Base-by-base conservation (phyloP, 192 early-diverging fungal genomes). In the Rhizoclosmatium sp. region DNA sequence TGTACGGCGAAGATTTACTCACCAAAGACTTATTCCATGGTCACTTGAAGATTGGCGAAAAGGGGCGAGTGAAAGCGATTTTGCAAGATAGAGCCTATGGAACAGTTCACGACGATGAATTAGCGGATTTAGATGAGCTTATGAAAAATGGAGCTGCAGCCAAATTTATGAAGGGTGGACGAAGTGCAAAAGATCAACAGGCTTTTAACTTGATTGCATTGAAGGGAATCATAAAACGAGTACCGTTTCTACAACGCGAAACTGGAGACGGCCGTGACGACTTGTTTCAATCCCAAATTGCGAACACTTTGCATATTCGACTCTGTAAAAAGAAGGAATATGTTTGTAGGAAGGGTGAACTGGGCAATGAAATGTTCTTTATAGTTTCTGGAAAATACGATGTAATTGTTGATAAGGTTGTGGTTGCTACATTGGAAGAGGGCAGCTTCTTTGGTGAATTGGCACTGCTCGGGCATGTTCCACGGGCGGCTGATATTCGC, bases 161-260 rank as follows among this genome's bases (percentile, higher is more conserved):
- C 10, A 69, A 47, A 47, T 47, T 69, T 47, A 14, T 19, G 40
- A 40, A n/a, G 39, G 9, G 12, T 47, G 68, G 68, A 47, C 14
- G 31, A 2, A 48, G 10, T 2, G 48, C 42, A 51, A 39, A 45
- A 0, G n/a, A 2, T 12, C 68, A 4, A 14, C 42, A 16, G 1
- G 40, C 10, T 14, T 48, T 47, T n/a, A 19, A 69, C 12, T 21
- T 5, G 14, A 14, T 51, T 48, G 10, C 44, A 51, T 47, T 69
- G 39, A 42, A 47, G 16, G n/a, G 47, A 14, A 14, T 78, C 31
- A 78, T 78, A 14, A 77, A 48, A 77, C 78, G 78, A 59, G 74
- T 78, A 2, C 75, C 76, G 16, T 78, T 78, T 5, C 75, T 78
- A 12, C 23, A 59, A 3, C 41, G 76, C 12, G 49, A 48, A 21